Conservation (phyloP, 306 rosid species). For the Vachellia pachyceras region DNA sequence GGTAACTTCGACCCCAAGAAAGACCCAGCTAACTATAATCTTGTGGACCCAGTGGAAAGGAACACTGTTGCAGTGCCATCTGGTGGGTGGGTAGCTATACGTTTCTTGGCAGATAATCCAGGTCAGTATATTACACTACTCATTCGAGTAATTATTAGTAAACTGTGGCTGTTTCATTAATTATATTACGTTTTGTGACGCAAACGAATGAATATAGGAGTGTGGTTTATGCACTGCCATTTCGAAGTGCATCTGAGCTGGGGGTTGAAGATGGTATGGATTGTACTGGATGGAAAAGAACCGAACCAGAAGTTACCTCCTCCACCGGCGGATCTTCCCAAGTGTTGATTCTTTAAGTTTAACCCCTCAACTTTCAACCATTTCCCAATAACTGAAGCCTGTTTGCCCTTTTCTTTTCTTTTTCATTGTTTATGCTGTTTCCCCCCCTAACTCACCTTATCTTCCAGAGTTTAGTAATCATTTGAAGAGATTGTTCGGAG, state of each 20-base stretch:
- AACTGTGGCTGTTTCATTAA: neutral
- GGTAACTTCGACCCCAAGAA: conserved; percentile 44
- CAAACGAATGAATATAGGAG: conserved; percentile 26
- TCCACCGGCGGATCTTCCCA: conserved; percentile 41
- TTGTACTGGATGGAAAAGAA: conserved; percentile 38
- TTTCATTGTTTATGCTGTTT: neutral
- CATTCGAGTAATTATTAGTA: neutral
- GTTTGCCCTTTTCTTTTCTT: neutral
- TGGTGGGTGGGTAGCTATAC: conserved; percentile 45
- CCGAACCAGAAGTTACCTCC: conserved; percentile 42
- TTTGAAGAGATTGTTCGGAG: conserved; percentile 15
- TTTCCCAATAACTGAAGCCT: neutral
- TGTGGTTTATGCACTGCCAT: conserved; percentile 48
- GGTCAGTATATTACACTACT: conserved; percentile 11
- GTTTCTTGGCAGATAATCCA: conserved; percentile 46
- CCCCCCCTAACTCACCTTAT: neutral
- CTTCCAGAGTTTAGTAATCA: conserved; percentile 4
- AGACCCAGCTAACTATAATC: conserved; percentile 36
- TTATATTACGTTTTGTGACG: neutral
- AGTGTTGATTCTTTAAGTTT: conserved; percentile 30
- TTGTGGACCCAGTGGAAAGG: conserved; percentile 42
- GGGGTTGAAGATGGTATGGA: conserved; percentile 44
- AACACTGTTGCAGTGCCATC: conserved; percentile 42
- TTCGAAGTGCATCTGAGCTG: conserved; percentile 43
- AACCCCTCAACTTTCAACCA: neutral